A percentile compares a stretch with the other conserved stretches of the same genome.
These are phyloP conservation scores for Stachybotrys chartarum DNA, from an alignment of 2,329 filamentous ascomycete species.

Conservation along the genomic window DNA sequence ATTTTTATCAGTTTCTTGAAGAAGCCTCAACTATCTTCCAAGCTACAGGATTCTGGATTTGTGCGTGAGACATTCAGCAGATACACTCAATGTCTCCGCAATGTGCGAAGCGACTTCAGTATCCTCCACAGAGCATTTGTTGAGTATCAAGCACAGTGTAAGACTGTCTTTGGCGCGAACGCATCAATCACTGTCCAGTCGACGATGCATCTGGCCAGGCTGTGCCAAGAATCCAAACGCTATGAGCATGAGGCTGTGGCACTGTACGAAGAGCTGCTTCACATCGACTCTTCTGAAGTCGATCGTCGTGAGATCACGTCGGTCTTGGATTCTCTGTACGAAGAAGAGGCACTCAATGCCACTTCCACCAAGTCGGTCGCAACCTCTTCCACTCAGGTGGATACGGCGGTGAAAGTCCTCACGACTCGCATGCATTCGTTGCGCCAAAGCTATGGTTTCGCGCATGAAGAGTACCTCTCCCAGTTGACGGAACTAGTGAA, in stretches of 20 bases:
- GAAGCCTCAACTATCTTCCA: constrained; percentile 20
- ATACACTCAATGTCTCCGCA: constrained; percentile 26
- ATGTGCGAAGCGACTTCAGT: constrained; percentile 19
- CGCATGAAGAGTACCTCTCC: constrained; percentile 27
- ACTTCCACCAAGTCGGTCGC: constrained; percentile 12
- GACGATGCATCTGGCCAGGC: constrained; percentile 23
- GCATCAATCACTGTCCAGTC: constrained; percentile 27
- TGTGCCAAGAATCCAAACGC: constrained; percentile 28
- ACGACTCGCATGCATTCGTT: constrained; percentile 19
- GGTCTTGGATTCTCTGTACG: constrained; percentile 26
- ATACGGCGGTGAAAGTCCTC: constrained; percentile 20
- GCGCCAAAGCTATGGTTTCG: constrained; percentile 26
- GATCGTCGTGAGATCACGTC: constrained; percentile 24
- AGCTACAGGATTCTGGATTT: constrained; percentile 24
- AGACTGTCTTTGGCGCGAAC: constrained; percentile 22
- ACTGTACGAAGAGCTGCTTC: constrained; percentile 27
- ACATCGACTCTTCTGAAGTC: constrained; percentile 20
- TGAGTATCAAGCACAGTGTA: constrained; percentile 24
- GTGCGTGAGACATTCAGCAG: constrained; percentile 23
- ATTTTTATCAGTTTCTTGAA: constrained; percentile 29
- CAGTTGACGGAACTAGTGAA: constrained; percentile 26
- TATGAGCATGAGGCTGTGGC: constrained; percentile 25
- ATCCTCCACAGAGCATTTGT: constrained; percentile 23
- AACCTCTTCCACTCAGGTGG: constrained; percentile 18
- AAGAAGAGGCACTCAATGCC: constrained; percentile 22